These are phyloP conservation scores for Trichomonas gallinae DNA, from an alignment of 208 protist species.

Conservation along the genomic window DNA sequence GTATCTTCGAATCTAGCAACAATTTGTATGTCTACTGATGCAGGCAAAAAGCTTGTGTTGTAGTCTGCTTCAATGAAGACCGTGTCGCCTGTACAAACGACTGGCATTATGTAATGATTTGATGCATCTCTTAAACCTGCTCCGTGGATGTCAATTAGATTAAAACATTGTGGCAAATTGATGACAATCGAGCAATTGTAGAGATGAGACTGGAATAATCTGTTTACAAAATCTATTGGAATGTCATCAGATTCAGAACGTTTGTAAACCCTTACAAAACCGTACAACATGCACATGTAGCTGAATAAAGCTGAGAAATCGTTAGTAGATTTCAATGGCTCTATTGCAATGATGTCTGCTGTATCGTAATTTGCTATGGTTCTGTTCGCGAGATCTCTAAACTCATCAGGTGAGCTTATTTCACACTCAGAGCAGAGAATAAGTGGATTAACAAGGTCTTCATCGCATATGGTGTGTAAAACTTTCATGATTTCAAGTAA, in stretches of 20 bases:
- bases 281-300: not conserved
- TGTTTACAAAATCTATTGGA: not conserved
- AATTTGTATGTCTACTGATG: not conserved
- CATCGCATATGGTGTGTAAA: not conserved
- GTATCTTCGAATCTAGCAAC: not conserved
- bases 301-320: not conserved
- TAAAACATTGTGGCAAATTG: not conserved
- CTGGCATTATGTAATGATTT: not conserved
- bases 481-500: not conserved
- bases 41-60: not conserved
- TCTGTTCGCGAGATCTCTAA: not conserved
- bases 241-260: not conserved
- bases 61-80: not conserved
- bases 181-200: not conserved
- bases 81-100: not conserved
- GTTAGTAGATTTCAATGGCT: not conserved
- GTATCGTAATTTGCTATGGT: not conserved
- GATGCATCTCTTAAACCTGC: not conserved
- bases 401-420: not conserved
- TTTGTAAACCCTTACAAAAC: not conserved
- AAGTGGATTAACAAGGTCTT: not conserved
- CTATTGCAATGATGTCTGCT: not conserved
- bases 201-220: not conserved
- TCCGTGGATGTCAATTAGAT: not conserved
- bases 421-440: not conserved